Evolutionary conservation across 129 eudicot genomes (phyloP).

Genomic region (Sambucus nigra): DNA sequence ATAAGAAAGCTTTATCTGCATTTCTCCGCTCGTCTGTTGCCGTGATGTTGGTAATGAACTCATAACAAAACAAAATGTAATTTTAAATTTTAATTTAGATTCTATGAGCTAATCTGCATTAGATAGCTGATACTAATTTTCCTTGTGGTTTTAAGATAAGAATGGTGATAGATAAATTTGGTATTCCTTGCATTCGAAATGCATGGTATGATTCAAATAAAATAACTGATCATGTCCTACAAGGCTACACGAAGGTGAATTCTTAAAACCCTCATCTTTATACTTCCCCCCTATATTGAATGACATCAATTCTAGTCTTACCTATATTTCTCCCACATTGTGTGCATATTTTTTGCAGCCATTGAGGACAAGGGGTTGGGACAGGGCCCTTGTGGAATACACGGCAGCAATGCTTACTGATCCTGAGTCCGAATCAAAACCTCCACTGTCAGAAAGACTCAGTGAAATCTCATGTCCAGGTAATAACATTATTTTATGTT

Average conservation of each 20-base stretch:
- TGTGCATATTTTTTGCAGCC: conserved; percentile 33
- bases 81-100: not conserved
- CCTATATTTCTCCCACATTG: not conserved
- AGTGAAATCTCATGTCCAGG: conserved; percentile 89
- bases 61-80: too few relatives aligned
- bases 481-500: conserved; percentile 6
- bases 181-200: conserved; percentile 46
- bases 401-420: conserved; percentile 64
- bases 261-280: not conserved
- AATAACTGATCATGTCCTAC: conserved; percentile 62
- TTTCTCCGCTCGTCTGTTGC: conserved; percentile 67
- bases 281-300: not conserved
- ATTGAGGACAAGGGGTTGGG: conserved; percentile 76
- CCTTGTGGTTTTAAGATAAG: conserved; percentile 46
- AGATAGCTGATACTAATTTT: not conserved
- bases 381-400: conserved; percentile 74
- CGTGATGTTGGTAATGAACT: conserved; percentile 52
- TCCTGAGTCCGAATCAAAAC: conserved; percentile 52
- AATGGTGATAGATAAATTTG: conserved; percentile 66
- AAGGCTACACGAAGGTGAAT: conserved; percentile 77
- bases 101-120: not conserved
- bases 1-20: conserved; percentile 63
- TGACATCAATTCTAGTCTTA: not conserved
- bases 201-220: conserved; percentile 84
- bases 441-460: conserved; percentile 48